These are phyloP conservation scores for Lactifluus pinguis DNA, from an alignment of 768 basidiomycete species.

Conservation along the genomic window DNA sequence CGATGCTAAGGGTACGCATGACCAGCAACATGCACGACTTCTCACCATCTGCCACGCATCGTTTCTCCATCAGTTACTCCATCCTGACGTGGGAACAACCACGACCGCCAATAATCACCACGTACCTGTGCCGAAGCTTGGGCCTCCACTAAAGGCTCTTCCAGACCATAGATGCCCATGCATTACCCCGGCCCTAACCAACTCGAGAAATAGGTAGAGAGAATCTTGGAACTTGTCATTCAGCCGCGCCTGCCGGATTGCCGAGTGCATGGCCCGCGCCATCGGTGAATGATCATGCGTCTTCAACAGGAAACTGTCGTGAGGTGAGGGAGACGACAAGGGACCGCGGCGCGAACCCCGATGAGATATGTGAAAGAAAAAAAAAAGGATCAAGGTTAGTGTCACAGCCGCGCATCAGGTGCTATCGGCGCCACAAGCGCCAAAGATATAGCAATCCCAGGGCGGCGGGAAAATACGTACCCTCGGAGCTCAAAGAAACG, in stretches of 20 bases:
- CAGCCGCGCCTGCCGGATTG: conserved; percentile 65
- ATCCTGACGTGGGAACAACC: conserved; percentile 20
- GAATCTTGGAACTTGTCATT: conserved; percentile 99
- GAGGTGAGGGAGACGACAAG: conserved; percentile 6
- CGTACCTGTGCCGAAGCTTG: conserved; percentile 86
- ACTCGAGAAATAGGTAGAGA: conserved; percentile 88
- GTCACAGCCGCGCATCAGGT: conserved; percentile 14
- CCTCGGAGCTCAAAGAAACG: conserved; percentile 93
- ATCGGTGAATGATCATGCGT: conserved; percentile 83
- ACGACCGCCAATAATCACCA: conserved; percentile 18
- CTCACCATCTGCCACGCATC: conserved; percentile 61
- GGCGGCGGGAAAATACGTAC: conserved; percentile 39
- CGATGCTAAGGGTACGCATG: conserved; percentile 93
- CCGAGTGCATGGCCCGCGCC: conserved; percentile 85
- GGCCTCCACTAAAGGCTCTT: conserved; percentile 85
- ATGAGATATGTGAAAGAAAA: conserved; percentile 2
- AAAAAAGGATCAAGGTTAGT: conserved; percentile 9
- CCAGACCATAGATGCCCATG: conserved; percentile 89
- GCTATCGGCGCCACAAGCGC: conserved; percentile 18
- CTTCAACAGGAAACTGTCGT: conserved; percentile 72
- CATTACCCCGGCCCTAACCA: conserved; percentile 93
- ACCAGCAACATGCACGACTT: conserved; percentile 92
- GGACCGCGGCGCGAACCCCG: not conserved
- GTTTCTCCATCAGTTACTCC: conserved; percentile 10
- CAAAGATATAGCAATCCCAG: conserved; percentile 1